Conservation (phyloP, 1,139 yeast species). For the Suhomyces anneliseae region DNA sequence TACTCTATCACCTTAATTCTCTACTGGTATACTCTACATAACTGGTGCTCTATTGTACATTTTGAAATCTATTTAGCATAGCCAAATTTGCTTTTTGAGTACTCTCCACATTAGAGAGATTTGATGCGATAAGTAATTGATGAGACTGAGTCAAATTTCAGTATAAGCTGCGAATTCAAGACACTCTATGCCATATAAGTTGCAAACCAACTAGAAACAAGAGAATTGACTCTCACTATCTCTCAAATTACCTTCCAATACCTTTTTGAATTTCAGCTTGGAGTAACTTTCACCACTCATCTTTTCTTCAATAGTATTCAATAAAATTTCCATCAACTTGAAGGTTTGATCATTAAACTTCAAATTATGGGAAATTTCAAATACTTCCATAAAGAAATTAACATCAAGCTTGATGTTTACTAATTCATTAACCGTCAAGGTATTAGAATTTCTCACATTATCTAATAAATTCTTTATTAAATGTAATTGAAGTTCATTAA, state of each 20-base stretch:
- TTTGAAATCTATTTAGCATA: too few species aligned
- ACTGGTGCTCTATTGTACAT: too few species aligned
- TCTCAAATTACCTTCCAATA: conserved; percentile 29
- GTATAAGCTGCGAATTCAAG: not conserved
- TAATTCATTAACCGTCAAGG: conserved; percentile 19
- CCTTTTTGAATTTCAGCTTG: conserved; percentile 29
- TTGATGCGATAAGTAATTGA: too few species aligned
- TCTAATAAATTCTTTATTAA: conserved; percentile 38
- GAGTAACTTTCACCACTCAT: conserved; percentile 22
- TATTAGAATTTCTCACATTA: conserved; percentile 23
- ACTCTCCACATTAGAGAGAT: too few species aligned
- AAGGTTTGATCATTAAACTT: conserved; percentile 39
- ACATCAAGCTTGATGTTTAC: conserved; percentile 38
- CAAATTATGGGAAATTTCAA: conserved; percentile 38
- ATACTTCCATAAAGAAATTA: conserved; percentile 42
- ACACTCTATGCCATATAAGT: not conserved
- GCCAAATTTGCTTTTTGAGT: too few species aligned
- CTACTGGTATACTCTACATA: too few species aligned
- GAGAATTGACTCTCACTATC: conserved; percentile 38
- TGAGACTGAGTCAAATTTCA: too few species aligned
- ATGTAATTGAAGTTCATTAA: conserved; percentile 41
- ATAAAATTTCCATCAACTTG: conserved; percentile 35
- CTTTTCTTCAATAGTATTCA: conserved; percentile 32
- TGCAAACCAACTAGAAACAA: conserved; percentile 14
- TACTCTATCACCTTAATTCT: too few species aligned